These are phyloP conservation scores for Sporisorium graminicola DNA, from an alignment of 1,284 basidiomycete genomes.

Conservation along the genomic window DNA sequence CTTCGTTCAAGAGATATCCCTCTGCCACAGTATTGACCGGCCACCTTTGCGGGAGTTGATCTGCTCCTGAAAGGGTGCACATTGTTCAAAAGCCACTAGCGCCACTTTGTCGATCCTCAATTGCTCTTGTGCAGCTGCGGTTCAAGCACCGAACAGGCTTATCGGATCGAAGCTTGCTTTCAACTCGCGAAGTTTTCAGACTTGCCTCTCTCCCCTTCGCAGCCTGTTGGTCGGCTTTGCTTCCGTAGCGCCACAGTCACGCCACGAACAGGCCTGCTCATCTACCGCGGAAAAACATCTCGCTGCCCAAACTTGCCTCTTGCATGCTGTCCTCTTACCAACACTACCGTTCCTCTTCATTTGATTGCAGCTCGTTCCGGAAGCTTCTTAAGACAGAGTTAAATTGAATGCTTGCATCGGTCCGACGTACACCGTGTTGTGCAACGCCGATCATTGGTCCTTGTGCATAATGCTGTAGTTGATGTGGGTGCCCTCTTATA, in stretches of 20 bases:
- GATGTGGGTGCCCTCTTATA: background rate
- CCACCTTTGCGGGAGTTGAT: too few relatives aligned
- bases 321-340: slow-evolving; percentile 1
- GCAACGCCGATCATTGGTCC: background rate
- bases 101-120: slow-evolving; percentile 5
- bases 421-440: background rate
- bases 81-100: too few relatives aligned
- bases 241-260: background rate
- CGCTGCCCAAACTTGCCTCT: too few relatives aligned
- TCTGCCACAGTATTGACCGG: too few relatives aligned
- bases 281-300: background rate
- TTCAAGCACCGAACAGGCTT: too few relatives aligned
- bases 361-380: background rate
- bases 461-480: too few relatives aligned
- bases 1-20: too few relatives aligned
- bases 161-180: too few relatives aligned
- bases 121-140: background rate
- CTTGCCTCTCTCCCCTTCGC: too few relatives aligned
- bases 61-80: too few relatives aligned
- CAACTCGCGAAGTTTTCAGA: too few relatives aligned
- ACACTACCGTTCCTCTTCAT: background rate
- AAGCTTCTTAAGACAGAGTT: background rate
- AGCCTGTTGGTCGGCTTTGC: background rate
- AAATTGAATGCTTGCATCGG: background rate
- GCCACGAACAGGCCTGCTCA: background rate